Base-by-base conservation (phyloP, 2,329 filamentous ascomycete species). In the Neofusicoccum laricinum region DNA sequence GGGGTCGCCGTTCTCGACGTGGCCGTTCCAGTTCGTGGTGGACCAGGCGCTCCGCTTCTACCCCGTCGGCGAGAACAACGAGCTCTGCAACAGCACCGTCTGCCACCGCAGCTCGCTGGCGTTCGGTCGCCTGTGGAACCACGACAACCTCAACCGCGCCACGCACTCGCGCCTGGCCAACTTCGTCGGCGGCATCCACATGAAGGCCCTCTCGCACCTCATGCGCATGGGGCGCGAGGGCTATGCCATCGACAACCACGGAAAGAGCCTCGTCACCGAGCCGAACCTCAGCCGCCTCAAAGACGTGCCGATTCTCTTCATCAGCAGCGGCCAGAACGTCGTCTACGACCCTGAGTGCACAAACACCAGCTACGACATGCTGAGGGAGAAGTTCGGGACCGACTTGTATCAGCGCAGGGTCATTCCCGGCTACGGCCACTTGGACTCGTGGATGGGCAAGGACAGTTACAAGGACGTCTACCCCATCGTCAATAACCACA, bases 161-260 rank as follows among this genome's bases (percentile, higher is more conserved):
- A 90, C 87, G 1, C 87, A 90, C 74, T 76, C 82, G 0, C 83
- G 88, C 69, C 83, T 88, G 51, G 82, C 86, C 72, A 80, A 82
- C 38, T 86, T 88, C 75, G 85, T 90, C 64, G 84, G 84, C 68
- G 87, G 87, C 61, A 82, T 86, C 61, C 86, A 84, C 72, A 88
- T 88, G 84, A 81, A 79, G 1, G 75, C 84, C 65, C 78, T 88
- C 53, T 72, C 81, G 38, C 77, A 87, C 64, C 80, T 89, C 11
- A 87, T 87, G 80, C 76, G 76, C 40, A 83, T 85, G 77, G 86
- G 86, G 7, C 2, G 38, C 11, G 19, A 17, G 17, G 21, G 40
- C 53, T 2, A 6, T 14, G 61, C 40, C 21, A 40, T 51, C 3
- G 51, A 64, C 14, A 62, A 58, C 6, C 53, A 21, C 4, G 66